These are phyloP conservation scores for Sarcodon sp. DNA, from an alignment of 768 basidiomycete species.

Conservation along the genomic window DNA sequence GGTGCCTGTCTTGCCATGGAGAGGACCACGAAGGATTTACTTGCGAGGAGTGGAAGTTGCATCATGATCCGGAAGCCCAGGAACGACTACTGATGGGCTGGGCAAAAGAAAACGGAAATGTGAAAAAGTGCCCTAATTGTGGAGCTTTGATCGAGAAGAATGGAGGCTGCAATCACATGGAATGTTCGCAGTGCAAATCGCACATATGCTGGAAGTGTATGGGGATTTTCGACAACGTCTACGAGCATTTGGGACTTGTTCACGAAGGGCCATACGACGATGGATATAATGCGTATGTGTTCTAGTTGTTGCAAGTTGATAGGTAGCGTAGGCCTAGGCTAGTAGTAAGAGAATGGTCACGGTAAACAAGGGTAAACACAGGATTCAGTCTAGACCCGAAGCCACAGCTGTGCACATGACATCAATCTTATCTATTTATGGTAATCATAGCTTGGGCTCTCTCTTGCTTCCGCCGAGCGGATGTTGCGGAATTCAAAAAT, in stretches of 20 bases:
- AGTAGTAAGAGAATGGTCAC: too few species aligned
- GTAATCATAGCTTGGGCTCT: too few species aligned
- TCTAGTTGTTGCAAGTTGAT: too few species aligned
- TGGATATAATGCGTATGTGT: neutral
- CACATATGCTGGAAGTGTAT: constrained; percentile 30
- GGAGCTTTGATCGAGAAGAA: constrained; percentile 20
- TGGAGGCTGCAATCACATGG: constrained; percentile 28
- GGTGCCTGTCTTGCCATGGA: constrained; percentile 26
- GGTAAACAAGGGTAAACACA: too few species aligned
- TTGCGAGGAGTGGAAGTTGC: constrained; percentile 16
- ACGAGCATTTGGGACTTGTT: constrained; percentile 17
- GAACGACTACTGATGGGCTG: constrained; percentile 9
- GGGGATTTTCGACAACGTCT: constrained; percentile 18
- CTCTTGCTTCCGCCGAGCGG: too few species aligned
- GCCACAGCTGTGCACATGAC: too few species aligned
- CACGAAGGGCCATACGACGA: constrained; percentile 13
- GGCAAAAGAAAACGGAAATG: constrained; percentile 14
- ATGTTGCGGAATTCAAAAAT: too few species aligned
- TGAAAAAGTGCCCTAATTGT: constrained; percentile 25
- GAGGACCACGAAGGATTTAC: constrained; percentile 27
- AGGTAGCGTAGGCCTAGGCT: too few species aligned
- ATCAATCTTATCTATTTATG: too few species aligned
- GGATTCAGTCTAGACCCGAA: too few species aligned
- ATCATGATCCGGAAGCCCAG: constrained; percentile 5
- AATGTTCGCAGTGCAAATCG: constrained; percentile 18